Evolutionary conservation across 2,329 filamentous ascomycete species (phyloP), one percentile per base, ranked within the genome.

Genomic region (Knufia petricola): DNA sequence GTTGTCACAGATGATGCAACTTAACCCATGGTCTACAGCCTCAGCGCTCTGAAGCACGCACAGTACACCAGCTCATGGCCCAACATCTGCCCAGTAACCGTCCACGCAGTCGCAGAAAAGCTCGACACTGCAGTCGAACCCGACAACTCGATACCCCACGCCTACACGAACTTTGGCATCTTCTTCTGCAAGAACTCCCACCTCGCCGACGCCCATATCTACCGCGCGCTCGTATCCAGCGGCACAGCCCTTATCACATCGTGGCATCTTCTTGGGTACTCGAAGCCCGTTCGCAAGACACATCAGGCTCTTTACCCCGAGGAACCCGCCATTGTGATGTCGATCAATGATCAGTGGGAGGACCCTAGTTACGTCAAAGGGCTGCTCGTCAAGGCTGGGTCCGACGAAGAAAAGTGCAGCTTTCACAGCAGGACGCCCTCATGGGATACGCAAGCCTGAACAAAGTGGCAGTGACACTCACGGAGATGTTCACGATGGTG

Each of bases 101-200:
- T 21, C 9, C 17, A 32, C n/a, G 28, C 20, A 3, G 39, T 57
- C 15, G 50, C 52, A 10, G 48, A 53, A 19, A 28, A 36, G 1
- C 26, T 23, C 9, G 52, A 58, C 48, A 48, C 52, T 43, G 19
- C 41, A 20, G 23, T 34, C 15, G 41, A 19, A 4, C 26, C 41
- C 3, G n/a, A 19, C 3, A 23, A 34, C 41, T 44, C 43, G 12
- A 52, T 54, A 43, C 57, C 56, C 19, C 41, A 45, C 41, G 23
- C 41, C 3, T 45, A 45, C 26, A 45, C 34, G 41, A 55, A 52
- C 17, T 53, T 59, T 21, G 52, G 42, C 10, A 28, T 58, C 37
- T 58, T 58, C 43, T 50, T 55, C 34, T 51, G 55, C 28, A 50
- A 49, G 0, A 50, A 58, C 13, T 52, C 57, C 17, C 39, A 49